Conservation (phyloP, 768 basidiomycete genomes). For the Paxillus ammoniavirescens region DNA sequence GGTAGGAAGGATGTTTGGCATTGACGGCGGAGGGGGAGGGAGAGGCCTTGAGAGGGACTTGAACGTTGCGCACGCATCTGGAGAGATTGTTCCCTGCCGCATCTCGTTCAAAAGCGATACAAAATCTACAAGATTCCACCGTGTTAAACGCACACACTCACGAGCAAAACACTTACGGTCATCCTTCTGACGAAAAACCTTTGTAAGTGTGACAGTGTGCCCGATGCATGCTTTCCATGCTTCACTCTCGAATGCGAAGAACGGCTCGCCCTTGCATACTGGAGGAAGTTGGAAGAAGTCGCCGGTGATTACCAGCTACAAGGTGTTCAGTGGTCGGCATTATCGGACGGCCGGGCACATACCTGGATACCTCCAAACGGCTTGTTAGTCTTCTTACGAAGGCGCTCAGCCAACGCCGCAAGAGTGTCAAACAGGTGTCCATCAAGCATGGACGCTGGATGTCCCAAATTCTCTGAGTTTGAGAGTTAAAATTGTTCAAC, state of each 20-base stretch:
- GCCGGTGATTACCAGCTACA: slow-evolving; percentile 50
- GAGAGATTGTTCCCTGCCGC: slow-evolving; percentile 52
- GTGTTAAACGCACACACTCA: too few species aligned
- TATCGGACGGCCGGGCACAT: neutral
- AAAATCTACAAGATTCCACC: slow-evolving; percentile 43
- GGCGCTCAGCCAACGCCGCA: slow-evolving; percentile 45
- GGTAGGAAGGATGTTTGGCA: slow-evolving; percentile 42
- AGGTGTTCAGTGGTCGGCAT: neutral
- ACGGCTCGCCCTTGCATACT: slow-evolving; percentile 43
- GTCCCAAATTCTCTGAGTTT: neutral
- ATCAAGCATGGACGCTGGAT: slow-evolving; percentile 69
- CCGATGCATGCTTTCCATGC: slow-evolving; percentile 44
- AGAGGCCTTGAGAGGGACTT: slow-evolving; percentile 38
- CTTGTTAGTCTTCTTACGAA: slow-evolving; percentile 47
- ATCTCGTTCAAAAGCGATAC: slow-evolving; percentile 76
- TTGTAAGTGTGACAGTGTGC: slow-evolving; percentile 60
- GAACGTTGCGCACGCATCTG: slow-evolving; percentile 46
- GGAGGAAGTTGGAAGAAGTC: slow-evolving; percentile 64
- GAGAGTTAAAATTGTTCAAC: neutral
- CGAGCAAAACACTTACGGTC: slow-evolving; percentile 41
- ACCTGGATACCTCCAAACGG: slow-evolving; percentile 73
- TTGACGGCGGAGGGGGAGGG: slow-evolving; percentile 18
- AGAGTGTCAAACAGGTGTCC: slow-evolving; percentile 61
- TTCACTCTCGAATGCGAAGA: slow-evolving; percentile 67
- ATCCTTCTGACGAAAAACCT: slow-evolving; percentile 78